A percentile compares a stretch with the other conserved stretches of the same genome.
Conservation (phyloP, 257 asterid genomes). For the Salvia rosmarinus region DNA sequence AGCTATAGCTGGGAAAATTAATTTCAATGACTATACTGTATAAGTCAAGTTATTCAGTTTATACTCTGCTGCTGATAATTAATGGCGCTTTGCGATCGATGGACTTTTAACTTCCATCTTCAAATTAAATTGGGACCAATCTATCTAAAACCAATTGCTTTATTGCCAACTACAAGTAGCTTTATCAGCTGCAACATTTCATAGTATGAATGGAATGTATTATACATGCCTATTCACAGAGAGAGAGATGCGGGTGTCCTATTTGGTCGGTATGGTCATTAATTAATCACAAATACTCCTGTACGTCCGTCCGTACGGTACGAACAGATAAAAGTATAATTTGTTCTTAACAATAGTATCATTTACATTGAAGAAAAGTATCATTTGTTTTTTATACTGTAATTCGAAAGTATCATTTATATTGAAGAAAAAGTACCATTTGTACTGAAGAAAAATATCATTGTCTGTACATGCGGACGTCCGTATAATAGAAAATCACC, state of each 20-base stretch:
- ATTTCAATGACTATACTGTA: slow-evolving; percentile 32
- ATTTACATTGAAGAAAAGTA: no score
- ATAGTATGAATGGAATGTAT: slow-evolving; percentile 31
- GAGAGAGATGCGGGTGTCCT: slow-evolving; percentile 1
- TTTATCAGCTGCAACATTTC: slow-evolving; percentile 36
- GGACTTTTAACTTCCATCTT: slow-evolving; percentile 38
- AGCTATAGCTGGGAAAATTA: slow-evolving; percentile 32
- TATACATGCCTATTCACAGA: slow-evolving; percentile 28
- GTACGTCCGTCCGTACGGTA: no score
- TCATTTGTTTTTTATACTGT: no score
- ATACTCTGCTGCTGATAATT: slow-evolving; percentile 33
- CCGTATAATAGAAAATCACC: no score
- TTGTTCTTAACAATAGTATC: no score
- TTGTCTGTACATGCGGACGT: no score
- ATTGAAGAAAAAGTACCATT: no score
- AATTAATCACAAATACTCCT: not conserved
- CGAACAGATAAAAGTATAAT: no score
- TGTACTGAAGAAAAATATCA: no score
- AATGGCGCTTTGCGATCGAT: slow-evolving; percentile 31
- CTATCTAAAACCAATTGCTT: slow-evolving; percentile 45
- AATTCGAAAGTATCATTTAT: no score
- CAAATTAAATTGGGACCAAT: slow-evolving; percentile 52
- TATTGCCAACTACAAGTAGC: slow-evolving; percentile 46
- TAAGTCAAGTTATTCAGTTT: slow-evolving; percentile 28
- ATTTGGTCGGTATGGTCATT: not conserved